Conservation (phyloP, 768 basidiomycete species). For the Trametes cubensis region DNA sequence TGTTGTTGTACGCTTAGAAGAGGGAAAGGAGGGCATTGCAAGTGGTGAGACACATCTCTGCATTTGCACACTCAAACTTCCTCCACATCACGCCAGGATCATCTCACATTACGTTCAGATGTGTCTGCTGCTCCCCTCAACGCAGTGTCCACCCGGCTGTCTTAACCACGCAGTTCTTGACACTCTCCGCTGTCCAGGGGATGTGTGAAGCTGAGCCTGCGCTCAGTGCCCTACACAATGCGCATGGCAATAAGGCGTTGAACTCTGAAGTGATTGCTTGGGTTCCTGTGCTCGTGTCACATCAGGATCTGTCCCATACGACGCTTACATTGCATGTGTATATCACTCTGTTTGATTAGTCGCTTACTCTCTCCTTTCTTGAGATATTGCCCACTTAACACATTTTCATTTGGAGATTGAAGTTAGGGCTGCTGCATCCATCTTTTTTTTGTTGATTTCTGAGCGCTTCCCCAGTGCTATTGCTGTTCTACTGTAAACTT, state of each 20-base stretch:
- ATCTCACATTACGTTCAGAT: conserved; percentile 10
- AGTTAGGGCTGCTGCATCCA: no score
- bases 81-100: conserved; percentile 17
- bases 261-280: no score
- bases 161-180: conserved; percentile 3
- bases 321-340: no score
- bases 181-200: conserved; percentile 2
- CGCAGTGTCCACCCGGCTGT: conserved; percentile 8
- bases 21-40: conserved; percentile 20
- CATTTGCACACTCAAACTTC: conserved; percentile 21
- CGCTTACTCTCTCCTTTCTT: no score
- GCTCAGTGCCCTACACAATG: conserved; percentile 11
- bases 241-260: conserved; percentile 4
- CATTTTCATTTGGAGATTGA: no score
- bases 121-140: conserved; percentile 13
- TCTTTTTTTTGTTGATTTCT: no score
- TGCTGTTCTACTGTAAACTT: no score
- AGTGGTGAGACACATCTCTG: conserved; percentile 23
- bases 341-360: no score
- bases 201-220: neutral
- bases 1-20: conserved; percentile 21
- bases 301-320: no score
- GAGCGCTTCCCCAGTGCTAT: no score
- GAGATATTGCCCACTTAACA: no score
- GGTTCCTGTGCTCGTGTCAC: no score